Base-by-base conservation (phyloP, 129 eudicot species). In the Centrapalus pauciflorus region DNA sequence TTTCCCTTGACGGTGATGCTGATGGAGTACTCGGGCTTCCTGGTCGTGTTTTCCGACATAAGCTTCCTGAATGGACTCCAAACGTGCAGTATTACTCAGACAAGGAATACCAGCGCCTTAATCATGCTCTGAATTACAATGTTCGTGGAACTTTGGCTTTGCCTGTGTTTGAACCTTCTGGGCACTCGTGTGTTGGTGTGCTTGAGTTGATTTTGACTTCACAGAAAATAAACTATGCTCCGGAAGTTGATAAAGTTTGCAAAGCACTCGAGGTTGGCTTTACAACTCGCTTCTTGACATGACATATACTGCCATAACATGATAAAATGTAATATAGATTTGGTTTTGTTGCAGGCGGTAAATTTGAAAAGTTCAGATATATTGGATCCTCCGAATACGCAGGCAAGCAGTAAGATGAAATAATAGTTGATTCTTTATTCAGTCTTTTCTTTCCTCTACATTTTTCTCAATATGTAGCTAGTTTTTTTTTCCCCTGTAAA, bases 211-310 rank as follows among this genome's bases (percentile, higher is more conserved):
- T 94, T 67, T 82, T 89, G 93, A 89, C 92, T 68, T 82, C 92
- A 52, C 95, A 84, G 88, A 89, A 84, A 73, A 89, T 94, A 45
- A 89, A 94, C 77, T 94, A 89, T 81, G 97, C 97, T 48, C 94
- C 99, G 17, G 99, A 94, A 81, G 97, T 94, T 67, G 97, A 94
- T 77, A 94, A 89, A 94, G 97, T 94, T 35, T 94, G 99, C 88
- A 94, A 89, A 80, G 99, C 99, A 37, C 95, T 94, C 76, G 99
- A 94, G 99, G 97, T 94, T 77, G 77, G 87, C 76, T 37, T 11
- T 27, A 25, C 56, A 76, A 37, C 29, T 43, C 37, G 21, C 51
- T 63, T 38, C 52, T 11, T 46, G 1, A 12, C n/a, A n/a, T n/a
- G n/a, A n/a, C n/a, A n/a, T n/a, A n/a, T n/a, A n/a, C n/a, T n/a